Evolutionary conservation across 2,329 filamentous ascomycete species (phyloP), one percentile per base, ranked within the genome.

Genomic region (Cladosporium sp.): DNA sequence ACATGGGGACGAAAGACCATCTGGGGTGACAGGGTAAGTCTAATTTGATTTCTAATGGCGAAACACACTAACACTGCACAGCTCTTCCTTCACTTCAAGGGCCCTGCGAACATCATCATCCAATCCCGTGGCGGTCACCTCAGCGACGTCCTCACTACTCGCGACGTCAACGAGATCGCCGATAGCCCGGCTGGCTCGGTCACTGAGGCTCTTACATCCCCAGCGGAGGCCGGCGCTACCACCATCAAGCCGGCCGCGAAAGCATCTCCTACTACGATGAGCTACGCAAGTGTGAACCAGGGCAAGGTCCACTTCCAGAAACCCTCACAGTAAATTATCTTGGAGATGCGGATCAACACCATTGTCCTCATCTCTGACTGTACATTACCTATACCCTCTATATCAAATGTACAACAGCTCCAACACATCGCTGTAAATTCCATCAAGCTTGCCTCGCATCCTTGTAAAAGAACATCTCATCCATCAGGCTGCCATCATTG

Each of bases 81-180:
- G 75, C 80, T 97, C 25, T 97, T 97, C 75, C 78, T 99, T 34
- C 89, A 90, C 69, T 97, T 99, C 72, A 84, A 87, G 59, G 94
- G 94, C 0, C 94, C 94, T 1, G 84, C 84, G 5, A 97, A 89
- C 2, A 84, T 99, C 51, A 81, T 97, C 43, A 79, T 99, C 68
- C 95, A 96, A 63, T 95, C 91, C 55, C 85, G 93, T n/a, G 92
- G 87, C 14, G 84, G 90, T 20, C 82, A 88, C 15, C 77, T 96
- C 43, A 86, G 84, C 55, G 93, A 99, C 64, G 84, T 89, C 2
- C 78, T 99, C 64, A 90, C 87, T 4, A 80, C 82, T 28, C 83
- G 87, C 51, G 88, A 99, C 65, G 84, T 97, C 58, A 92, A 96
- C 65, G 94, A 97, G 75, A 89, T 97, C 61, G 93, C 93, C 0